Evolutionary conservation across 129 eudicot species (phyloP), one percentile per base, ranked within the genome.

Genomic region (Chrysanthemum seticuspe): DNA sequence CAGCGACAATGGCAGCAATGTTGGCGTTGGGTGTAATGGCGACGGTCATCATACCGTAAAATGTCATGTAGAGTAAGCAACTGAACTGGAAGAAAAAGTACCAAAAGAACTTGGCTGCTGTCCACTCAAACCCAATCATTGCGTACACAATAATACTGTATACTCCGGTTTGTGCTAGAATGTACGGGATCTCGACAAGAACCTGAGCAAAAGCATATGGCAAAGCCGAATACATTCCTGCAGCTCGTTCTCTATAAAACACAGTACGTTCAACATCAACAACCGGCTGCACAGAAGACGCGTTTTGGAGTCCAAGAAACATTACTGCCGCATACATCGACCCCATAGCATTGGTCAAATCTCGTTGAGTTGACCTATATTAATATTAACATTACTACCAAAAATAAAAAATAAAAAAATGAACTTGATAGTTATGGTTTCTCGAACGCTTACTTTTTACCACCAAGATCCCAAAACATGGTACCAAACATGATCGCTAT

Each of bases 401-500:
- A 9, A 13, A 13, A 25, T n/a, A 71, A 15, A 1, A 40, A 7
- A 25, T 16, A 5, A 25, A 34, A 13, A 29, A 4, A 1, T 27
- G 2, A 12, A 4, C 13, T 25, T 25, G 13, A n/a, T 5, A 9
- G 9, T 67, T 13, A 52, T 7, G 23, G 40, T 44, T 65, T 54
- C 47, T 40, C 3, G 36, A 40, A 12, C 40, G 21, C 65, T 78
- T 74, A 83, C 90, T 18, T 76, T 77, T 83, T 82, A 10, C 73
- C 6, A 19, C 90, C 90, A 63, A 85, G 85, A 67, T 85, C 85
- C 90, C 87, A 83, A 47, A 85, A 85, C 74, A 85, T 76, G n/a
- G 89, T 75, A 15, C 89, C 89, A 67, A 85, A 75, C 45, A 79
- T 21, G 68, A 85, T 16, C 5, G 70, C 86, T 11, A 83, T 80